These are phyloP conservation scores for Aspergillus leporis DNA, from an alignment of 495 filamentous ascomycete species.

Conservation along the genomic window DNA sequence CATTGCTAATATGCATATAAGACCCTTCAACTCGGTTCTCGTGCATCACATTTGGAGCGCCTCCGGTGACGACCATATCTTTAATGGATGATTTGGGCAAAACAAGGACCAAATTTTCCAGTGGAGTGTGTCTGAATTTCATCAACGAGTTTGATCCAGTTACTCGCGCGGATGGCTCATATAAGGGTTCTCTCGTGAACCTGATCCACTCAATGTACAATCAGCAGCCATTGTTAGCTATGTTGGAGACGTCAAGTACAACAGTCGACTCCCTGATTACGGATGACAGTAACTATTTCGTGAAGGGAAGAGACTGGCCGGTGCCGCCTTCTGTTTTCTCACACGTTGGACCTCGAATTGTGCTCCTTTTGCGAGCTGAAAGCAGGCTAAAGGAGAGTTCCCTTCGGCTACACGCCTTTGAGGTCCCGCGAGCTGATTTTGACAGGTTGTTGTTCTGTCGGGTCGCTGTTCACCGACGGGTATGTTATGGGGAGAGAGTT, in stretches of 20 bases:
- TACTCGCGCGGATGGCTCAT: constrained; percentile 8
- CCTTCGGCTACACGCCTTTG: background rate
- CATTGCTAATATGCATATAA: background rate
- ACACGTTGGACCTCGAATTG: constrained; percentile 3
- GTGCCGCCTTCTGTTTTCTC: background rate
- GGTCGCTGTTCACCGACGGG: constrained; percentile 7
- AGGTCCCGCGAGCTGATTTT: constrained; percentile 1
- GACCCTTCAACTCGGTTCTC: constrained; percentile 1
- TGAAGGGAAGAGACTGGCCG: constrained; percentile 1
- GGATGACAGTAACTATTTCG: background rate
- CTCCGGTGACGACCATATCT: background rate
- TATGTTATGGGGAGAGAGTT: constrained; percentile 7
- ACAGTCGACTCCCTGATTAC: background rate
- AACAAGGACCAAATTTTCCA: background rate
- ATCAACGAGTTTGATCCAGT: constrained; percentile 15
- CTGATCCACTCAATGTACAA: background rate
- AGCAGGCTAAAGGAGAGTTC: background rate
- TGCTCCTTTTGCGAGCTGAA: background rate
- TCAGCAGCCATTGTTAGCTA: background rate
- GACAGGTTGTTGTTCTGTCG: constrained; percentile 11
- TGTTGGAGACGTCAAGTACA: background rate
- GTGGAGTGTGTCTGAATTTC: constrained; percentile 1
- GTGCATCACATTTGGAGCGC: constrained; percentile 5
- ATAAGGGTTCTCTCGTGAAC: constrained; percentile 2
- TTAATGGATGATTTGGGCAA: background rate